These are phyloP conservation scores for Sporothrix euskadiensis DNA, from an alignment of 2,329 filamentous ascomycete genomes.

Conservation along the genomic window DNA sequence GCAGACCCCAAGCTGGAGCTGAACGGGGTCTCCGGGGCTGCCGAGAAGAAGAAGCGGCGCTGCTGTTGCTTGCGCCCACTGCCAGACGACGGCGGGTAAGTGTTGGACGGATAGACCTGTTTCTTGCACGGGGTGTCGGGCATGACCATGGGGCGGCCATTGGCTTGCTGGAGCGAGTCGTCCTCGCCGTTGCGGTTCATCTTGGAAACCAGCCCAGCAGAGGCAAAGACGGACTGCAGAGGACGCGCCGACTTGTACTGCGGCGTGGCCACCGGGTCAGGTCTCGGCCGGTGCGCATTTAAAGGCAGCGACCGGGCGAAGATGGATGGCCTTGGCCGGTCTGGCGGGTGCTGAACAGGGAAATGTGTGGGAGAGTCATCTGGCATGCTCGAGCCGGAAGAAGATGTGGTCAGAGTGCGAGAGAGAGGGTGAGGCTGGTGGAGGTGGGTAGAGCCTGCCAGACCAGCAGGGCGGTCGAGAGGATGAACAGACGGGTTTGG, in stretches of 20 bases:
- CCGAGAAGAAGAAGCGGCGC: constrained; percentile 62
- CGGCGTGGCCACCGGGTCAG: constrained; percentile 65
- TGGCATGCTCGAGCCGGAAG: constrained; percentile 73
- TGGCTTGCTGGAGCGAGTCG: constrained; percentile 49
- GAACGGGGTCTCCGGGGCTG: constrained; percentile 79
- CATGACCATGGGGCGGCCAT: constrained; percentile 65
- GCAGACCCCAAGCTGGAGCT: constrained; percentile 50
- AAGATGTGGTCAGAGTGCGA: constrained; percentile 81
- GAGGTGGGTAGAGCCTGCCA: constrained; percentile 24
- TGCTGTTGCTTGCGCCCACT: constrained; percentile 64
- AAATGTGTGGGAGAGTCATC: constrained; percentile 71
- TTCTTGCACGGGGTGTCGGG: constrained; percentile 98
- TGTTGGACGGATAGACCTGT: constrained; percentile 67
- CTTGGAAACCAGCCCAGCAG: constrained; percentile 92
- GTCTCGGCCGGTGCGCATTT: constrained; percentile 53
- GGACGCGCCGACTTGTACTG: constrained; percentile 77
- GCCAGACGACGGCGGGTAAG: constrained; percentile 61
- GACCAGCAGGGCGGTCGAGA: constrained; percentile 40
- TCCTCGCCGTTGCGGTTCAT: constrained; percentile 82
- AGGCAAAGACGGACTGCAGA: constrained; percentile 83
- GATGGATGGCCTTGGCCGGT: constrained; percentile 53
- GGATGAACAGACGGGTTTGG: constrained; percentile 56
- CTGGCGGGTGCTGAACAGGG: constrained; percentile 53
- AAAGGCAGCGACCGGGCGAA: constrained; percentile 78
- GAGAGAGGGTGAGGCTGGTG: constrained; percentile 79